Evolutionary conservation across 2,329 filamentous ascomycete genomes (phyloP).

Genomic region (Decorospora gaudefroyi): DNA sequence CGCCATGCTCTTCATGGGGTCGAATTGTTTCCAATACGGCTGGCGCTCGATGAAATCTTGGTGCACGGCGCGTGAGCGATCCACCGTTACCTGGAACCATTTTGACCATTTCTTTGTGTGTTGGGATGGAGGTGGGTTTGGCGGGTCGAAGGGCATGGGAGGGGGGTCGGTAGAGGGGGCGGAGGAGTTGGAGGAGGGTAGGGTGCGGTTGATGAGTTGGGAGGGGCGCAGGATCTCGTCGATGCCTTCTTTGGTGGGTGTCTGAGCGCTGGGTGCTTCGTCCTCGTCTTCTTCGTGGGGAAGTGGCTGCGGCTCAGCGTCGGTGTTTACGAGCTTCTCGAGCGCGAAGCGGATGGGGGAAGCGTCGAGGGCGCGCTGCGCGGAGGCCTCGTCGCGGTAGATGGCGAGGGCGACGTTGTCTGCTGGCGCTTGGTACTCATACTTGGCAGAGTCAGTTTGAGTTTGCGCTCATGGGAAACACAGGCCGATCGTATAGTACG

Average conservation of each 20-base stretch:
- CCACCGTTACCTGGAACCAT: conserved; percentile 51
- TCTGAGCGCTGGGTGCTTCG: conserved; percentile 4
- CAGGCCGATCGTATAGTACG: not conserved
- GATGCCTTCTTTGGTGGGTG: conserved; percentile 24
- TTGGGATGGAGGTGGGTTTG: conserved; percentile 1
- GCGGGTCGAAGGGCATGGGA: conserved; percentile 34
- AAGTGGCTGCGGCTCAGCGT: not conserved
- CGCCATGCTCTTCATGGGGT: conserved; percentile 38
- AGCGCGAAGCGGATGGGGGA: conserved; percentile 56
- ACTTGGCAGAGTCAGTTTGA: conserved; percentile 23
- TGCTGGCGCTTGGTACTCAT: conserved; percentile 51
- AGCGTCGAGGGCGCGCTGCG: conserved; percentile 49
- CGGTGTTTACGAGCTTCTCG: conserved; percentile 32
- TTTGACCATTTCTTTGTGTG: conserved; percentile 25
- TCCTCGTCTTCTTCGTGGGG: conserved; percentile 18
- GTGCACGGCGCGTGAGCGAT: conserved; percentile 48
- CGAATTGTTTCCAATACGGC: conserved; percentile 42
- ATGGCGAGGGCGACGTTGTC: conserved; percentile 54
- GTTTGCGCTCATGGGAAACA: not conserved
- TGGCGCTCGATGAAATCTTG: conserved; percentile 50
- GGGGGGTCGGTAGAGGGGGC: conserved; percentile 5
- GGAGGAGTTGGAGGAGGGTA: conserved; percentile 7
- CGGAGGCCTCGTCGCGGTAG: conserved; percentile 50
- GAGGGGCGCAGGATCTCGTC: conserved; percentile 42
- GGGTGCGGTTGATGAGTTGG: conserved; percentile 23